Percentiles rank a stretch among this genome's conserved stretches.
phyloP scores from a whole-genome alignment of 2,329 filamentous ascomycete genomes.

The Hymenoscyphus salicellus region DNA sequence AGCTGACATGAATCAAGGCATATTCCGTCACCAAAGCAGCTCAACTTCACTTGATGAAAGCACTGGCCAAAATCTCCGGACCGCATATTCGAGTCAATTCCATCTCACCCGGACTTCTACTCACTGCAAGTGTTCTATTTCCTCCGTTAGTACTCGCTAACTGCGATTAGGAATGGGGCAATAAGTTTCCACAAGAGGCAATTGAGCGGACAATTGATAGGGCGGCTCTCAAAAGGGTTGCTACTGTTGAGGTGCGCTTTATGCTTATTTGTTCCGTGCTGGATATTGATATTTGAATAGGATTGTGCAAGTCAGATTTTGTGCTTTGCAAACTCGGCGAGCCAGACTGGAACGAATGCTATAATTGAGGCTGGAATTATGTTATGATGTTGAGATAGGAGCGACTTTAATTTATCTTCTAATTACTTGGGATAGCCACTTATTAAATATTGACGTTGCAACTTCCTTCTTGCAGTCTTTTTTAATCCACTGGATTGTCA shows the following conservation, averaged over 20 bases:
- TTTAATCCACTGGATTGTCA: no score
- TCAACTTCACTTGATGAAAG: slow-evolving; percentile 57
- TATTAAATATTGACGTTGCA: no score
- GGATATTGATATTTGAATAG: slow-evolving; percentile 8
- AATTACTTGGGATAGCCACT: no score
- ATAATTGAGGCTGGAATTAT: slow-evolving; percentile 8
- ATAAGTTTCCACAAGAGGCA: slow-evolving; percentile 23
- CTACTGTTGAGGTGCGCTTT: slow-evolving; percentile 23
- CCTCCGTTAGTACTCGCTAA: slow-evolving; percentile 7
- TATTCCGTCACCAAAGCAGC: slow-evolving; percentile 78
- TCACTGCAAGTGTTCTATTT: slow-evolving; percentile 41
- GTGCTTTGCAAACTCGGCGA: slow-evolving; percentile 50
- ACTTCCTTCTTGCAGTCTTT: no score
- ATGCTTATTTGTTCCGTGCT: not conserved
- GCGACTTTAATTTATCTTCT: no score
- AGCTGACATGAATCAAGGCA: slow-evolving; percentile 44
- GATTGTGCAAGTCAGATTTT: slow-evolving; percentile 40
- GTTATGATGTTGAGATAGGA: not conserved
- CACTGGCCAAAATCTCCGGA: slow-evolving; percentile 50
- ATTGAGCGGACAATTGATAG: slow-evolving; percentile 22
- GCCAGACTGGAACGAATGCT: slow-evolving; percentile 40
- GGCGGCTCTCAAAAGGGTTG: slow-evolving; percentile 23
- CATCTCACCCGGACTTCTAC: slow-evolving; percentile 53
- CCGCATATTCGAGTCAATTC: slow-evolving; percentile 58
- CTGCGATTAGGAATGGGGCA: slow-evolving; percentile 28